Percentiles rank a stretch among this genome's conserved stretches.
Conservation (phyloP, 2,329 filamentous ascomycete genomes). For the Cercospora sesami region DNA sequence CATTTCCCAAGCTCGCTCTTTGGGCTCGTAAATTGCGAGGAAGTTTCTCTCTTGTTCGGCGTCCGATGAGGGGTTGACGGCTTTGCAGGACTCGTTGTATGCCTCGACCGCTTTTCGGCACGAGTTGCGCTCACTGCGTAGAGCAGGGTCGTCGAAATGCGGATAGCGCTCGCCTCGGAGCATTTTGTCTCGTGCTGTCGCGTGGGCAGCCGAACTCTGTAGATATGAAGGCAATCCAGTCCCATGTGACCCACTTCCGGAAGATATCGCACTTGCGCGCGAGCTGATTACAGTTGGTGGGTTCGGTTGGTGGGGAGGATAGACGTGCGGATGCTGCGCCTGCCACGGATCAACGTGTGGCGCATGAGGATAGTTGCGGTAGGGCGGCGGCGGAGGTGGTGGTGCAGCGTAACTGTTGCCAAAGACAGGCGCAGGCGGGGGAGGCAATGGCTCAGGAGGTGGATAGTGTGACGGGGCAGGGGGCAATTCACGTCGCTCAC, state of each 20-base stretch:
- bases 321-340: conserved; percentile 16
- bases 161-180: conserved; percentile 74
- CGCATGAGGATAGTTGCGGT: conserved; percentile 17
- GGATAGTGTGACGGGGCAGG: conserved; percentile 3
- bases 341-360: conserved; percentile 8
- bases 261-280: conserved; percentile 34
- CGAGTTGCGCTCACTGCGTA: conserved; percentile 79
- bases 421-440: conserved; percentile 23
- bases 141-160: conserved; percentile 69
- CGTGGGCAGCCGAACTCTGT: conserved; percentile 6
- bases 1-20: conserved; percentile 42
- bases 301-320: conserved; percentile 13
- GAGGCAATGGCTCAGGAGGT: conserved; percentile 6
- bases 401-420: conserved; percentile 21
- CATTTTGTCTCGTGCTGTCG: conserved; percentile 85
- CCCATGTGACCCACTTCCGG: conserved; percentile 42
- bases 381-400: conserved; percentile 18
- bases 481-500: conserved; percentile 2
- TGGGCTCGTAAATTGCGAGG: conserved; percentile 68
- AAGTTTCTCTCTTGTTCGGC: conserved; percentile 70
- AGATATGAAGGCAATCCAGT: conserved; percentile 17
- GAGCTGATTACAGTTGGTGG: conserved; percentile 23
- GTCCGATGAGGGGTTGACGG: conserved; percentile 56
- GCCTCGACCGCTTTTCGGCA: conserved; percentile 79
- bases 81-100: conserved; percentile 65